These are phyloP conservation scores for Saturnispora mendoncae DNA, from an alignment of 805 yeast genomes.

Conservation along the genomic window DNA sequence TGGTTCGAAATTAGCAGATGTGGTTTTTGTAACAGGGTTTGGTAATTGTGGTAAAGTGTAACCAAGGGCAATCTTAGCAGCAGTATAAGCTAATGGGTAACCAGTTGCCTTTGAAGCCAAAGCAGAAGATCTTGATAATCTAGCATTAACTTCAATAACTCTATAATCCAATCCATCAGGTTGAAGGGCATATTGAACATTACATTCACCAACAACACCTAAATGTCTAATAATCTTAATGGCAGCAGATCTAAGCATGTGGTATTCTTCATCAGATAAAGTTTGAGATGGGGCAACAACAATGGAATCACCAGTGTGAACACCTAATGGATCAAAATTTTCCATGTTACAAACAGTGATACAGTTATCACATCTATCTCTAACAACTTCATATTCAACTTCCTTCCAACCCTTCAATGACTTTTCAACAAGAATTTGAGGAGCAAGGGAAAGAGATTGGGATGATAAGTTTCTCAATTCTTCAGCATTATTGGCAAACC, in stretches of 20 bases:
- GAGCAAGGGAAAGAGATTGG: slow-evolving; percentile 90
- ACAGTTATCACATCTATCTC: slow-evolving; percentile 96
- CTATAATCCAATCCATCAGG: slow-evolving; percentile 93
- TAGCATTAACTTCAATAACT: slow-evolving; percentile 95
- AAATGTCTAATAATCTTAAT: slow-evolving; percentile 93
- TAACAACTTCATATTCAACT: slow-evolving; percentile 96
- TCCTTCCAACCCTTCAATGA: slow-evolving; percentile 99
- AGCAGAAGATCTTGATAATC: slow-evolving; percentile 97
- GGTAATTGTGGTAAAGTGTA: slow-evolving; percentile 85
- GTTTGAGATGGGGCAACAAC: slow-evolving; percentile 99
- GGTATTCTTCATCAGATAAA: slow-evolving; percentile 90
- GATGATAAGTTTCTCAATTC: slow-evolving; percentile 79
- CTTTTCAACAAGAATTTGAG: slow-evolving; percentile 90
- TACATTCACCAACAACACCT: slow-evolving; percentile 99
- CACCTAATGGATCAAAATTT: slow-evolving; percentile 96
- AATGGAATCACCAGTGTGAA: slow-evolving; percentile 98
- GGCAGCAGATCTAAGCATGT: slow-evolving; percentile 96
- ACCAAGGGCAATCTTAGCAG: slow-evolving; percentile 92
- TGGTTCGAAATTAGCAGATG: slow-evolving; percentile 96
- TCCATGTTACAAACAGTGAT: slow-evolving; percentile 99
- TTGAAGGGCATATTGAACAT: slow-evolving; percentile 92
- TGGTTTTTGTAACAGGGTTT: slow-evolving; percentile 87
- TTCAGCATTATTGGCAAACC: slow-evolving; percentile 83
- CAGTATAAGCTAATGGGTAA: slow-evolving; percentile 95
- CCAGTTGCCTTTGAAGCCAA: slow-evolving; percentile 98